These are phyloP conservation scores for Ceratobasidium sp. DNA, from an alignment of 1,284 basidiomycete species.

Conservation along the genomic window DNA sequence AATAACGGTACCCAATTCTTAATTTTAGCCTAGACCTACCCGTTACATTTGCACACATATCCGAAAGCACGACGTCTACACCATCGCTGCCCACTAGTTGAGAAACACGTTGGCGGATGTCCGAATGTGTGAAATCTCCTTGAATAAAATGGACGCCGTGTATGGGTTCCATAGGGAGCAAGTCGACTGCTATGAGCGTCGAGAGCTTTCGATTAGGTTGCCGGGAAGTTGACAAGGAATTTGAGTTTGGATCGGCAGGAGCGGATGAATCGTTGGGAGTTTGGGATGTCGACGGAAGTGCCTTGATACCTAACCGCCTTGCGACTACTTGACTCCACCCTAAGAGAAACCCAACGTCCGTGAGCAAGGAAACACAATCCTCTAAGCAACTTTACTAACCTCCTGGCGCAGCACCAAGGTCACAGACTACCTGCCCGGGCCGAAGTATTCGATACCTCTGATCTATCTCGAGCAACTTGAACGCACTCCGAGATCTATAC, in stretches of 20 bases:
- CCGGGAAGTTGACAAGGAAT: neutral
- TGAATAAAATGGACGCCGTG: conserved; percentile 75
- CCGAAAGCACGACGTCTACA: conserved; percentile 79
- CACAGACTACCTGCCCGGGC: conserved; percentile 73
- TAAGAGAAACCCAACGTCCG: neutral
- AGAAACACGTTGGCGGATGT: conserved; percentile 66
- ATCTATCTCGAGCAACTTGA: neutral
- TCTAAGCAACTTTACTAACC: conserved; percentile 72
- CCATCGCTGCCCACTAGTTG: conserved; percentile 64
- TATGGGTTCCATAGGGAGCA: conserved; percentile 76
- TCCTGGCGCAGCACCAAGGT: conserved; percentile 88
- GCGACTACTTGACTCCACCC: conserved; percentile 86
- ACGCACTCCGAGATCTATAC: neutral
- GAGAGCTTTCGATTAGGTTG: conserved; percentile 57
- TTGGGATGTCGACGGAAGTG: no score
- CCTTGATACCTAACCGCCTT: conserved; percentile 53
- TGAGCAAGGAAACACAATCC: neutral
- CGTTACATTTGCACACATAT: conserved; percentile 77
- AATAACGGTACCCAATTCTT: neutral
- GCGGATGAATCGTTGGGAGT: neutral
- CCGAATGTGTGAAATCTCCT: conserved; percentile 78
- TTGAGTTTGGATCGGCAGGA: neutral
- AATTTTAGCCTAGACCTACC: neutral
- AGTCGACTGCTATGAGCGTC: conserved; percentile 79
- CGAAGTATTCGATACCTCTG: conserved; percentile 64